Base-by-base conservation (phyloP, 225 moss, liverwort and hornwort species). In the Physcomitrium patens region DNA sequence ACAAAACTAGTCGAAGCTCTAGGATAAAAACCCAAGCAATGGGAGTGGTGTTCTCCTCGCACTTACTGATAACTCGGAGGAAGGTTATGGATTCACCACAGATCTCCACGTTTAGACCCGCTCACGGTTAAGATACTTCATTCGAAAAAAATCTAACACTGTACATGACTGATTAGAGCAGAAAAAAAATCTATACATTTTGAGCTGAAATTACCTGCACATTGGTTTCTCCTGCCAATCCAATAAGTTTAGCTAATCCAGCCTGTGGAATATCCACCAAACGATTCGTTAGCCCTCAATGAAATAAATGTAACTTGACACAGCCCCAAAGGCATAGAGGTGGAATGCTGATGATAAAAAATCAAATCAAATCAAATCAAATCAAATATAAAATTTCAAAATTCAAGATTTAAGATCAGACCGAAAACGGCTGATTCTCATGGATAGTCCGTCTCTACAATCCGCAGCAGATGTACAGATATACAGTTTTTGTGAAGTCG, bases 221-320 rank as follows among this genome's bases (percentile, higher is more conserved):
- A 75, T 99, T 99, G 37, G 95, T 95, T 78, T 91, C 95, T 82
- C 97, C 97, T 55, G 97, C 94, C 65, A 95, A 80, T 70, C 97
- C 95, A 63, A 99, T 90, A 73, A 99, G 58, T 80, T 99, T 99
- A 10, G 97, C 97, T 46, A 99, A 82, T 79, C 97, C 97, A 78
- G 97, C 97, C 96, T 96, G 84, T 69, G 70, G 84, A 86, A 17
- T 7, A 37, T 37, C 71, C 51, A 61, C 23, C 68, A 75, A 71
- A 63, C 12, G 28, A 63, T 68, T 57, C 9, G 51, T 76, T 72
- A 79, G 22, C 75, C 13, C 65, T 68, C 31, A 72, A 56, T 27
- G 55, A 51, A 49, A 42, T 26, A 46, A 43, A 18, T 27, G 58
- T 24, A 20, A 22, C n/a, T 65, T 22, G 45, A 58, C 60, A 47